Conservation (phyloP, 345 rosid species). For the Linum usitatissimum region DNA sequence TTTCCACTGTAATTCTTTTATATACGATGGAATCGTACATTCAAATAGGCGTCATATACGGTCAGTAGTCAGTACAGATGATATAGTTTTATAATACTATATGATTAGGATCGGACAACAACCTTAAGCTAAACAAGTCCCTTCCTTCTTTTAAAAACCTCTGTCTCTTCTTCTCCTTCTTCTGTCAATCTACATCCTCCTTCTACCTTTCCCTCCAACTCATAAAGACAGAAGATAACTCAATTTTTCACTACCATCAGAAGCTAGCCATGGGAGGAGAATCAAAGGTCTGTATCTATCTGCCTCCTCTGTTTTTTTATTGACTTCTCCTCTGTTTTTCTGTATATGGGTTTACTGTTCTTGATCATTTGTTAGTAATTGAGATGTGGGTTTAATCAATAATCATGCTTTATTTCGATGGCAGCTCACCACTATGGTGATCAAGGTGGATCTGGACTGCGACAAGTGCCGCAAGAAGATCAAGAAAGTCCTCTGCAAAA, state of each 20-base stretch:
- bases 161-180: background rate
- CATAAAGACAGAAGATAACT: background rate
- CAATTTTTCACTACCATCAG: background rate
- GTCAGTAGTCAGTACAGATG: no score
- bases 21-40: no score
- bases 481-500: slow-evolving; percentile 6
- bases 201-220: background rate
- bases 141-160: no score
- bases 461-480: slow-evolving; percentile 4
- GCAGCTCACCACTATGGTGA: background rate
- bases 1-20: no score
- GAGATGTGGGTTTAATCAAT: background rate
- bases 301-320: background rate
- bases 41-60: no score
- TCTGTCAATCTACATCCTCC: background rate
- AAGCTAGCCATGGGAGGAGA: background rate
- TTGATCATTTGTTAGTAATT: no score
- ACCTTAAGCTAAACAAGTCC: background rate
- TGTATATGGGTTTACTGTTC: no score
- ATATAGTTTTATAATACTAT: no score
- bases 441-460: slow-evolving; percentile 3
- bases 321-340: background rate
- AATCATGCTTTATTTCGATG: background rate
- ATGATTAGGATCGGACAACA: no score
- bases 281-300: background rate